Base-by-base conservation (phyloP, 306 rosid species). In the Fragaria vesca region DNA sequence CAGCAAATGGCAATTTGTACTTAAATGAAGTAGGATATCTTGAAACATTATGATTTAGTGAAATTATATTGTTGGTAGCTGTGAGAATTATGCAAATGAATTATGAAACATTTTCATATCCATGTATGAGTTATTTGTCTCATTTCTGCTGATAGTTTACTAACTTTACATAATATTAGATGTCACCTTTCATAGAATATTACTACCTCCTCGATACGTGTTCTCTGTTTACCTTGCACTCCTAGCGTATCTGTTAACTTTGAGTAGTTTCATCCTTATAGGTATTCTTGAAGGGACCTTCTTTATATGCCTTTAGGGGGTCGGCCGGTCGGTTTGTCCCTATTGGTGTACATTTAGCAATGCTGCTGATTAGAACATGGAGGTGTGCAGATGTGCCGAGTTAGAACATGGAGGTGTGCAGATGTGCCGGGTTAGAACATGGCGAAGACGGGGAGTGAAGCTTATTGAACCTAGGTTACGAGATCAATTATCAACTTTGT, bases 241-340 rank as follows among this genome's bases (percentile, higher is more conserved):
- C 43, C 43, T 40, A 4, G 43, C 43, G 5, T 80, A 34, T 6
- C 21, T 78, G 58, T 72, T 77, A 30, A 83, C 47, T 26, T 57
- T 57, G 76, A 36, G 74, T 42, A 12, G 68, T 80, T 85, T 75
- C 78, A 48, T 74, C 79, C 34, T 7, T 28, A 40, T 62, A 95
- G 98, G 97, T 95, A 24, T 95, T 92, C 82, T 74, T 92, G 85
- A 92, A 92, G 82, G 97, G 97, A 16, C 97, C 97, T 43, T 73
- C 85, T 69, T 80, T 94, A 84, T 94, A 94, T 78, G 98, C 97
- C 52, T 94, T 89, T 80, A 87, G 79, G 76, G 98, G 98, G 69
- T 86, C 92, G 66, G 97, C 93, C 38, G 96, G 97, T 81, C 86
- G 97, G 77, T 82, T 92, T 83, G 97, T 97, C 67, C 98, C 97